These are phyloP conservation scores for Taxawa tesnikishii DNA, from an alignment of 2,329 filamentous ascomycete species.

Conservation along the genomic window DNA sequence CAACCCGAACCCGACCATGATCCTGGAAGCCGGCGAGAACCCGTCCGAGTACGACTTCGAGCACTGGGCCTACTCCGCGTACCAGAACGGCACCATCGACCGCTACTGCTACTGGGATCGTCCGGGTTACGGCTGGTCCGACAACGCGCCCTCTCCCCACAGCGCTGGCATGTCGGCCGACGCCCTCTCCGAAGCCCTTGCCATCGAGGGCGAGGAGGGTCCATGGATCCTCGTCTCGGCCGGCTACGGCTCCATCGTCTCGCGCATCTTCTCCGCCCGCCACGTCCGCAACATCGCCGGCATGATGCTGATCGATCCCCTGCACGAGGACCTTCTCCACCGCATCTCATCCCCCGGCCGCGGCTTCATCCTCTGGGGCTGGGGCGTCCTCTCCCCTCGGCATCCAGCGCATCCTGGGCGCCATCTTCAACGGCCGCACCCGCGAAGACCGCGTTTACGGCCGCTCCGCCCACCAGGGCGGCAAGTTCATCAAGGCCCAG, in stretches of 20 bases:
- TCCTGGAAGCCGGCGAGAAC: conserved; percentile 73
- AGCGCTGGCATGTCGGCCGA: conserved; percentile 90
- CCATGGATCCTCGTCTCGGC: conserved; percentile 84
- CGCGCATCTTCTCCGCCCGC: conserved; percentile 78
- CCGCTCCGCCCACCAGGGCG: conserved; percentile 61
- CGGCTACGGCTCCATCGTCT: conserved; percentile 78
- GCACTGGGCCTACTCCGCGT: conserved; percentile 62
- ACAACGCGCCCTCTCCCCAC: conserved; percentile 86
- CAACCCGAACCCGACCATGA: conserved; percentile 57
- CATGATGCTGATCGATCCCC: conserved; percentile 72
- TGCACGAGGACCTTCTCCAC: conserved; percentile 76
- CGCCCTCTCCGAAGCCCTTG: conserved; percentile 74
- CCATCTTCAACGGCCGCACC: conserved; percentile 68
- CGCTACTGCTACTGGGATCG: conserved; percentile 95
- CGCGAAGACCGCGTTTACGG: conserved; percentile 80
- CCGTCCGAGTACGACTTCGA: conserved; percentile 71
- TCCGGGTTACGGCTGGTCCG: conserved; percentile 76
- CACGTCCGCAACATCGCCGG: conserved; percentile 65
- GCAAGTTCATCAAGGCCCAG: conserved; percentile 78
- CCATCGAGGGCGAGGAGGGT: conserved; percentile 65
- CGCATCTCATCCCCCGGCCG: conserved; percentile 53
- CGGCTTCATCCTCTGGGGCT: conserved; percentile 78
- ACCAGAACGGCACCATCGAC: conserved; percentile 68
- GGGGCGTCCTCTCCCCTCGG: conserved; percentile 79
- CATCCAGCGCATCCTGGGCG: conserved; percentile 65